A percentile compares a stretch with the other conserved stretches of the same genome.
Conservation (phyloP, 345 rosid genomes). For the Reutealis trisperma region DNA sequence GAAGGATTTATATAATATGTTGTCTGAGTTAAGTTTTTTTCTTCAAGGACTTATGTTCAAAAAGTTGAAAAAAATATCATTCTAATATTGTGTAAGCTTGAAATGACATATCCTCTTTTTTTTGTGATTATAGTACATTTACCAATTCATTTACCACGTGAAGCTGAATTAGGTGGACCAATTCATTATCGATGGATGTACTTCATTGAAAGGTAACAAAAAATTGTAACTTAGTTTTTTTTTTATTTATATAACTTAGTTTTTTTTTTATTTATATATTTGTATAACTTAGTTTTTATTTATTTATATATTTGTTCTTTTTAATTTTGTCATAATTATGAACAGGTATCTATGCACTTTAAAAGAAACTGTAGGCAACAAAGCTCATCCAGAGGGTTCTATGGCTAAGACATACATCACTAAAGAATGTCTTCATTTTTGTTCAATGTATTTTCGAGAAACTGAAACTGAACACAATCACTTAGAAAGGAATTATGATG, state of each 20-base stretch:
- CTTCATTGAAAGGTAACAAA: background rate
- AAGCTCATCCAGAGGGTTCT: background rate
- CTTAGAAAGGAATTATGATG: background rate
- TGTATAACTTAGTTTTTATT: too few relatives aligned
- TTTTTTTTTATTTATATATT: background rate
- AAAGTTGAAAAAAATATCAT: background rate
- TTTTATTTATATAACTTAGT: too few relatives aligned
- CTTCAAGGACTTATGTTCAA: background rate
- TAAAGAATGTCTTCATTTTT: background rate
- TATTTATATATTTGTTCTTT: background rate
- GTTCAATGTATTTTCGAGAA: background rate
- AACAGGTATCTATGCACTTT: background rate
- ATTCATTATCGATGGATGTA: constrained; percentile 1
- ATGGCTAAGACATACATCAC: background rate
- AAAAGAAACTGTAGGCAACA: background rate
- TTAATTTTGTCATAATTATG: too few relatives aligned
- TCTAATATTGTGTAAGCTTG: constrained; percentile 1
- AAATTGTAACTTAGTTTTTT: background rate
- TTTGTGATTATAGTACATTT: constrained; percentile 17
- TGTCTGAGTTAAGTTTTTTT: background rate
- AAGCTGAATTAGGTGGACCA: constrained; percentile 8
- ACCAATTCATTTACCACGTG: constrained; percentile 3
- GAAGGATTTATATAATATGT: background rate
- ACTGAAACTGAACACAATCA: background rate
- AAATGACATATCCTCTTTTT: constrained; percentile 18